Percentiles rank a stretch among this genome's conserved stretches.
phyloP scores from a whole-genome alignment of 495 filamentous ascomycete genomes.

The Xylaria bambusicola region DNA sequence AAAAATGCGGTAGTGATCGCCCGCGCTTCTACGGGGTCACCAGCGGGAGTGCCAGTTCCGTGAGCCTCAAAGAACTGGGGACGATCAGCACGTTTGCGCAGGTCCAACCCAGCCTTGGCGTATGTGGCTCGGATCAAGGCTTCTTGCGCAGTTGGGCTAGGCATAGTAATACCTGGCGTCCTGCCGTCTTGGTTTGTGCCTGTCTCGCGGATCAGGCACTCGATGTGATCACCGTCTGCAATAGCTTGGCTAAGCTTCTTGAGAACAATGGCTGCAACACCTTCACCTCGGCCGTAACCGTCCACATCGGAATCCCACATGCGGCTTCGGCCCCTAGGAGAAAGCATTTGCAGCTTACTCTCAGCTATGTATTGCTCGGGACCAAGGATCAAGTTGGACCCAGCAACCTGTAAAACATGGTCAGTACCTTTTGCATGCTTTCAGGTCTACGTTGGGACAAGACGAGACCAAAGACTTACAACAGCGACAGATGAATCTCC shows the following conservation, averaged over 20 bases:
- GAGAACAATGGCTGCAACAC: slow-evolving; percentile 53
- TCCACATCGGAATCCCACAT: slow-evolving; percentile 53
- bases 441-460: slow-evolving; percentile 10
- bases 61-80: slow-evolving; percentile 20
- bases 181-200: slow-evolving; percentile 51
- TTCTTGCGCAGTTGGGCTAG: slow-evolving; percentile 46
- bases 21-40: slow-evolving; percentile 42
- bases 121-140: slow-evolving; percentile 35
- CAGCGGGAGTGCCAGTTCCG: slow-evolving; percentile 25
- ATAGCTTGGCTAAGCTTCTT: slow-evolving; percentile 59
- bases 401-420: background rate
- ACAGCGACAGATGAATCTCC: slow-evolving; percentile 49
- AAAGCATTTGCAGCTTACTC: slow-evolving; percentile 16
- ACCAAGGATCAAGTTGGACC: slow-evolving; percentile 30
- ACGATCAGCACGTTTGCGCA: background rate
- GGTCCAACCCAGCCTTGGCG: background rate
- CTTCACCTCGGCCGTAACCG: slow-evolving; percentile 64
- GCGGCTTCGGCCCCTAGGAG: slow-evolving; percentile 35
- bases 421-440: background rate
- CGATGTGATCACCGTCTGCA: slow-evolving; percentile 52
- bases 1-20: slow-evolving; percentile 12
- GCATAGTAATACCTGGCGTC: slow-evolving; percentile 46
- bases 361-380: slow-evolving; percentile 37
- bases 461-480: slow-evolving; percentile 19
- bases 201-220: slow-evolving; percentile 55